Percentiles rank a stretch among this genome's conserved stretches.
Conservation (phyloP, 2,329 filamentous ascomycete species). For the Emergomyces pasteurianus region DNA sequence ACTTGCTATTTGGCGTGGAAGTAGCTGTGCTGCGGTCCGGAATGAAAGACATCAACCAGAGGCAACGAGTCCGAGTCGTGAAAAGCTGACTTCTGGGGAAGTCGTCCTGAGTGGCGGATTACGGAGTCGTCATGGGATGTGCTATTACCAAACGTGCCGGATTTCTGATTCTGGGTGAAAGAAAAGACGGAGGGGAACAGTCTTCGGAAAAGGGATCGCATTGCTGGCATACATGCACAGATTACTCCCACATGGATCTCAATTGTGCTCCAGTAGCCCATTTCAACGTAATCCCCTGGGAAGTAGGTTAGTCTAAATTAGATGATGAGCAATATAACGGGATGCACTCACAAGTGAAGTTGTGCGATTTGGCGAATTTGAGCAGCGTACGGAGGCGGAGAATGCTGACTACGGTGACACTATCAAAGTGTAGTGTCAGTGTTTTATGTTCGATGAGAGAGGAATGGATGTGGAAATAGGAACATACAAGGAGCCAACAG, state of each 20-base stretch:
- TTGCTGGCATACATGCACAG: slow-evolving; percentile 23
- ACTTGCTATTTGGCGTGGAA: not conserved
- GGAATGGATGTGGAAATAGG: not conserved
- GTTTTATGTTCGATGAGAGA: not conserved
- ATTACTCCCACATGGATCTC: slow-evolving; percentile 27
- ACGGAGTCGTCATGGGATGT: not conserved
- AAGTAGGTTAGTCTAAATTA: not conserved
- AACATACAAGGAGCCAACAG: slow-evolving; percentile 8
- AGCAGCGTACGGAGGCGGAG: slow-evolving; percentile 20
- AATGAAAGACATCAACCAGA: not conserved
- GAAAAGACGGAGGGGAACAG: not conserved
- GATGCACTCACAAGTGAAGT: slow-evolving; percentile 8
- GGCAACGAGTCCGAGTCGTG: not conserved
- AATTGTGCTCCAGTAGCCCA: slow-evolving; percentile 21
- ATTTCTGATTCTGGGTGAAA: not conserved
- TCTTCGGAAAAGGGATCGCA: slow-evolving; percentile 17
- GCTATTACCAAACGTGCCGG: not conserved
- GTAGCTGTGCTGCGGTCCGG: not conserved
- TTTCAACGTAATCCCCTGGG: slow-evolving; percentile 1
- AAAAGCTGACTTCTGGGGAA: not conserved
- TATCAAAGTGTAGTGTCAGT: slow-evolving; percentile 6
- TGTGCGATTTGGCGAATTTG: not conserved
- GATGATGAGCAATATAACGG: not conserved
- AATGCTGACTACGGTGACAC: slow-evolving; percentile 31
- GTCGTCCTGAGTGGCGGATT: not conserved